Evolutionary conservation across 148 eudicot genomes (phyloP).

Genomic region (Suaeda aralocaspica): DNA sequence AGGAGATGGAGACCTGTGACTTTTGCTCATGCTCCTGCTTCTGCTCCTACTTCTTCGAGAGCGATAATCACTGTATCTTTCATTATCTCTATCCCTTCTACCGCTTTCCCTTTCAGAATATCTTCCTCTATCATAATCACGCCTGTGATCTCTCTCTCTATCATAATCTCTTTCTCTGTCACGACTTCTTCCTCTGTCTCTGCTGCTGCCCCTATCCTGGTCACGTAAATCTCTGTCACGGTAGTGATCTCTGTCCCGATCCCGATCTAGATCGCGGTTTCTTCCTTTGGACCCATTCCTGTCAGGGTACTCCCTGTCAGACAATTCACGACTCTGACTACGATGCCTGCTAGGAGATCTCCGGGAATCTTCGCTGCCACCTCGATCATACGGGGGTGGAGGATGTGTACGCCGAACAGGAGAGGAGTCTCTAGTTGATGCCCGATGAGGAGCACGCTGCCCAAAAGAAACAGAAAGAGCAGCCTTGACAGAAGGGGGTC

Average conservation of each 20-base stretch:
- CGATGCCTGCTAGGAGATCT: conserved; percentile 64
- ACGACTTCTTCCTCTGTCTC: conserved; percentile 27
- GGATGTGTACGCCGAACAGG: conserved; percentile 78
- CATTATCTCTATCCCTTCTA: conserved; percentile 55
- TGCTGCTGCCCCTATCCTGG: conserved; percentile 5
- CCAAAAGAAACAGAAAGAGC: conserved; percentile 96
- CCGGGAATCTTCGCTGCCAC: conserved; percentile 44
- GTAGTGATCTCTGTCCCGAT: conserved; percentile 33
- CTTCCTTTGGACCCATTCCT: conserved; percentile 31
- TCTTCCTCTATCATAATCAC: conserved; percentile 50
- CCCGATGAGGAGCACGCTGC: conserved; percentile 95
- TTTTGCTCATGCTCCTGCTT: conserved; percentile 62
- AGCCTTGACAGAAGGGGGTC: conserved; percentile 98
- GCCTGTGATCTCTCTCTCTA: conserved; percentile 53
- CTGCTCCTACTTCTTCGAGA: conserved; percentile 55
- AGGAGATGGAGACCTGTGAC: conserved; percentile 47
- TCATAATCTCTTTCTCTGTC: conserved; percentile 34
- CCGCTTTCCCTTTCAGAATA: conserved; percentile 46
- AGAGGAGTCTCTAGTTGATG: conserved; percentile 89
- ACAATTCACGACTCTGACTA: conserved; percentile 75
- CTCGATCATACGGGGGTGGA: conserved; percentile 52
- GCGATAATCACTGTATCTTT: conserved; percentile 39
- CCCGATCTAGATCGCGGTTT: conserved; percentile 35
- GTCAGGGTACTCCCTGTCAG: conserved; percentile 59
- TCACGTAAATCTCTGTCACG: conserved; percentile 22